phyloP scores from a whole-genome alignment of 2,329 filamentous ascomycete genomes.

The Arachnomyces sp. region DNA sequence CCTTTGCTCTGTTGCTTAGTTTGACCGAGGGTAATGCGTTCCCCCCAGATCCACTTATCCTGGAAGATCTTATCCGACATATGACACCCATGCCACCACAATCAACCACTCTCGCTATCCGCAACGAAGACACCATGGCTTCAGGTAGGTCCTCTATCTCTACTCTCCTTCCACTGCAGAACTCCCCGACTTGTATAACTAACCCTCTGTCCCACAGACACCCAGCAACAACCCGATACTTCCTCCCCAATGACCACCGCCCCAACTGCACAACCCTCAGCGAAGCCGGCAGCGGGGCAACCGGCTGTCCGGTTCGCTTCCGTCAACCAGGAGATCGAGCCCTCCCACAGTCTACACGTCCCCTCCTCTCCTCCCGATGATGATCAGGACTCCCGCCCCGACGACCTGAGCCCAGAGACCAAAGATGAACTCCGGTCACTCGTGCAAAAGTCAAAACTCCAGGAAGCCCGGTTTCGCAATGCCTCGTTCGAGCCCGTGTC shows the following conservation, averaged over 20 bases:
- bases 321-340: slow-evolving; percentile 60
- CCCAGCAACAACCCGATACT: not conserved
- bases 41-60: slow-evolving; percentile 1
- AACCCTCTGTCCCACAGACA: not conserved
- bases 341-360: slow-evolving; percentile 29
- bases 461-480: slow-evolving; percentile 74
- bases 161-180: not conserved
- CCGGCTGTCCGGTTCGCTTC: slow-evolving; percentile 63
- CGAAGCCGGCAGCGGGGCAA: slow-evolving; percentile 19
- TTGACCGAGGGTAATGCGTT: slow-evolving; percentile 4
- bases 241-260: slow-evolving; percentile 8
- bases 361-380: slow-evolving; percentile 8
- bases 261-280: slow-evolving; percentile 1
- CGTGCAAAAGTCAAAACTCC: slow-evolving; percentile 66
- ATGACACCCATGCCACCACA: slow-evolving; percentile 31
- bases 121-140: slow-evolving; percentile 19
- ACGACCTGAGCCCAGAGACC: slow-evolving; percentile 32
- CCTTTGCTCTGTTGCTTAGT: slow-evolving; percentile 7
- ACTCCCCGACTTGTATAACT: not conserved
- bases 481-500: slow-evolving; percentile 89
- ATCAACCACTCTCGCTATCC: slow-evolving; percentile 19
- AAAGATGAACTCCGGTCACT: slow-evolving; percentile 62
- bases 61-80: slow-evolving; percentile 9
- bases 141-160: slow-evolving; percentile 22
- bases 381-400: slow-evolving; percentile 13